These are phyloP conservation scores for Encephalitozoon hellem DNA, from an alignment of 371 early-diverging fungal species.

Conservation along the genomic window DNA sequence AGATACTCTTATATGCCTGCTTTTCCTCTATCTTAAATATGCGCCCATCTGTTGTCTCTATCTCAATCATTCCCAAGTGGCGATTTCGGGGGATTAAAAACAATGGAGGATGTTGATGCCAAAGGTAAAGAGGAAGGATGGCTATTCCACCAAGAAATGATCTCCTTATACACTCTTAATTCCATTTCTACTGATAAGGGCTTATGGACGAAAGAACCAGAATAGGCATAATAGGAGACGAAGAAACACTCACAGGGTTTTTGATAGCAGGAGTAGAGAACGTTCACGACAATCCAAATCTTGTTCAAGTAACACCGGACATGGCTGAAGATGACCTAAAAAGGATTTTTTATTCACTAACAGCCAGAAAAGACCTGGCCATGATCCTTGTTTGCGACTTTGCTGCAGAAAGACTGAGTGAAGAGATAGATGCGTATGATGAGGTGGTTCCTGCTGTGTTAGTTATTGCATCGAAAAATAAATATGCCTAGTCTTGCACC, in stretches of 20 bases:
- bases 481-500: not conserved
- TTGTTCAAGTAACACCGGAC: constrained; percentile 25
- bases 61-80: not conserved
- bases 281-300: constrained; percentile 30
- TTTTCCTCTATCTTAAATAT: constrained; percentile 1
- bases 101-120: not conserved
- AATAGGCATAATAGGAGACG: constrained; percentile 58
- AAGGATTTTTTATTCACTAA: constrained; percentile 25
- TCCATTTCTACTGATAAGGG: not conserved
- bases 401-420: constrained; percentile 43
- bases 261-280: constrained; percentile 54
- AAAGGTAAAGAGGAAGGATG: not conserved
- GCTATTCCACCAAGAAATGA: not conserved
- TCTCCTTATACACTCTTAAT: not conserved
- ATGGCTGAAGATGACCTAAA: constrained; percentile 44
- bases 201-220: constrained; percentile 24
- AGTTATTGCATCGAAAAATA: constrained; percentile 52
- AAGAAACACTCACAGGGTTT: constrained; percentile 58
- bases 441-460: constrained; percentile 52
- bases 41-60: constrained; percentile 18
- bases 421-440: constrained; percentile 37
- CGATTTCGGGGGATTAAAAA: not conserved
- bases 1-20: constrained; percentile 2
- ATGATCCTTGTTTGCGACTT: constrained; percentile 56
- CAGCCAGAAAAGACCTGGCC: constrained; percentile 54